A percentile compares a stretch with the other conserved stretches of the same genome.
phyloP scores from a whole-genome alignment of 371 early-diverging fungal genomes.

The Polyrhizophydium stewartii region DNA sequence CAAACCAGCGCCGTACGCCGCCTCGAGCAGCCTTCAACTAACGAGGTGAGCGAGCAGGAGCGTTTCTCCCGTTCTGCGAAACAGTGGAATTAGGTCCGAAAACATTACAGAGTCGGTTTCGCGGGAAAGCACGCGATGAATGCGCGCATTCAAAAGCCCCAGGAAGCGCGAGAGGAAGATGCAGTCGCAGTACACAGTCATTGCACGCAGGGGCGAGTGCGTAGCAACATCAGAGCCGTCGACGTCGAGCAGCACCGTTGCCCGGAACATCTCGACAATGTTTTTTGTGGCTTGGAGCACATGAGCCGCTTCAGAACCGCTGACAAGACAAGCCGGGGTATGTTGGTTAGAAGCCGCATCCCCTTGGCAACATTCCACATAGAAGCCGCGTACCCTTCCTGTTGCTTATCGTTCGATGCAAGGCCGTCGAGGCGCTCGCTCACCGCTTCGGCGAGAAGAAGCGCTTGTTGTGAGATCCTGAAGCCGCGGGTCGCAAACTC shows the following conservation, averaged over 20 bases:
- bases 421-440: neutral
- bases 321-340: neutral
- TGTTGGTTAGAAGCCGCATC: too few species aligned
- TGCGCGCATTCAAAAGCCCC: neutral
- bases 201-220: neutral
- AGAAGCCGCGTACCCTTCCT: too few species aligned
- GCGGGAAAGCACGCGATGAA: neutral
- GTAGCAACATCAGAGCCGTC: neutral
- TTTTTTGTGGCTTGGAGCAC: slow-evolving; percentile 1
- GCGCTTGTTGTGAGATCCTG: neutral
- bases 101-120: neutral
- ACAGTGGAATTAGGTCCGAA: neutral
- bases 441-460: neutral
- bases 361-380: too few species aligned
- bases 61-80: neutral
- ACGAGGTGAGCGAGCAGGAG: neutral
- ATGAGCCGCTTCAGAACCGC: neutral
- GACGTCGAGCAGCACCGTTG: neutral
- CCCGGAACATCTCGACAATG: neutral
- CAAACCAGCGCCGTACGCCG: too few species aligned
- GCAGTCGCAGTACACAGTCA: slow-evolving; percentile 3
- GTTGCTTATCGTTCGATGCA: too few species aligned
- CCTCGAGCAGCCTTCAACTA: too few species aligned
- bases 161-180: neutral
- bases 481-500: neutral